Conservation (phyloP, 2,329 filamentous ascomycete genomes). For the Blumeriella jaapii region DNA sequence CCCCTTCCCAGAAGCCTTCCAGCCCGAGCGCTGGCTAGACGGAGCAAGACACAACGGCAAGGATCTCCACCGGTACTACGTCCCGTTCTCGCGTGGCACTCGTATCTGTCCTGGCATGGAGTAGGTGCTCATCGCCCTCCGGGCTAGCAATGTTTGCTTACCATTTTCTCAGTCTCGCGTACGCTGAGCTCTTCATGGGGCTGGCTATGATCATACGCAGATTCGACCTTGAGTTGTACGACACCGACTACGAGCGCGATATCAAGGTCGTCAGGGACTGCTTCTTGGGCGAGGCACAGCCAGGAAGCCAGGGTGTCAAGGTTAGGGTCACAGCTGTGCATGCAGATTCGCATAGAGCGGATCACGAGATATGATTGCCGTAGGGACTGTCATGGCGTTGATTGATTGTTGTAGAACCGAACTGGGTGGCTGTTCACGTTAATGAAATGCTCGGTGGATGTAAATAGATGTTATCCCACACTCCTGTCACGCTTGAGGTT, state of each 20-base stretch:
- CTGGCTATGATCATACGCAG: conserved; percentile 7
- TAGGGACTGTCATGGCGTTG: no score
- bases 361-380: background rate
- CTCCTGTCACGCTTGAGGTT: no score
- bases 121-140: conserved; percentile 5
- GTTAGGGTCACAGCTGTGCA: conserved; percentile 4
- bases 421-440: no score
- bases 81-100: conserved; percentile 32
- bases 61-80: conserved; percentile 21
- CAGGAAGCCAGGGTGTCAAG: conserved; percentile 3
- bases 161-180: conserved; percentile 7
- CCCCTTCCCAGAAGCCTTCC: conserved; percentile 4
- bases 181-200: conserved; percentile 11
- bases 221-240: conserved; percentile 9
- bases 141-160: background rate
- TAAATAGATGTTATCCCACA: no score
- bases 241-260: conserved; percentile 7
- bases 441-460: no score
- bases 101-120: conserved; percentile 30
- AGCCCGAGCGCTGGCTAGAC: conserved; percentile 7
- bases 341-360: no score
- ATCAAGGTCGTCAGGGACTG: conserved; percentile 9
- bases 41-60: background rate
- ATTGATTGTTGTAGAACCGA: no score
- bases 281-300: conserved; percentile 5